phyloP scores from a whole-genome alignment of 2,329 filamentous ascomycete species.

The Magnaporthiopsis poae region DNA sequence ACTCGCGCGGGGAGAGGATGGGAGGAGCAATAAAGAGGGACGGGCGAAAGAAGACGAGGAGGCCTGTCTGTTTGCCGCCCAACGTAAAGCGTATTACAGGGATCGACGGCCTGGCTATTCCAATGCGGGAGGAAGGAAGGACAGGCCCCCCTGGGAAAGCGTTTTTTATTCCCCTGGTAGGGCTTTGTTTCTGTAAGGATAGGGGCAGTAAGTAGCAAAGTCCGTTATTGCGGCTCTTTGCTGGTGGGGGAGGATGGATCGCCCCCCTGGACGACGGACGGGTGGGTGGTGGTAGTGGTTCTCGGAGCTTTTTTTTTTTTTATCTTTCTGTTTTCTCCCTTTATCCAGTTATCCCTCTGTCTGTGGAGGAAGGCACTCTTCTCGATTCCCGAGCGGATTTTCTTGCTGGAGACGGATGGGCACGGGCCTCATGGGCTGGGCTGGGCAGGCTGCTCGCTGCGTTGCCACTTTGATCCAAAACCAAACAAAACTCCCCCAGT shows the following conservation, averaged over 20 bases:
- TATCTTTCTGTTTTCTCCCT: too few species aligned
- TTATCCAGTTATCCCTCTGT: too few species aligned
- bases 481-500: too few species aligned
- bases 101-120: background rate
- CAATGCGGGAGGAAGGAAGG: background rate
- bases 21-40: background rate
- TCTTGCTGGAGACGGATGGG: too few species aligned
- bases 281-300: too few species aligned
- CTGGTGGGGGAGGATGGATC: background rate
- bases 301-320: background rate
- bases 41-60: too few species aligned
- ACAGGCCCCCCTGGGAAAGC: background rate
- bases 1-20: background rate
- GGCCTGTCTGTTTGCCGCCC: background rate
- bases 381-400: too few species aligned
- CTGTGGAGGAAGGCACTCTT: too few species aligned
- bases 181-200: background rate
- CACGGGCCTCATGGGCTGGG: too few species aligned
- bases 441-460: too few species aligned
- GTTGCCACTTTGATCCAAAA: too few species aligned
- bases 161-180: too few species aligned
- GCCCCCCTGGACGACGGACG: background rate
- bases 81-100: background rate
- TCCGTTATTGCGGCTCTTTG: background rate
- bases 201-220: background rate